Percentiles rank a stretch among this genome's conserved stretches.
phyloP scores from a whole-genome alignment of 2,329 filamentous ascomycete species.

The Fonsecaea pedrosoi region DNA sequence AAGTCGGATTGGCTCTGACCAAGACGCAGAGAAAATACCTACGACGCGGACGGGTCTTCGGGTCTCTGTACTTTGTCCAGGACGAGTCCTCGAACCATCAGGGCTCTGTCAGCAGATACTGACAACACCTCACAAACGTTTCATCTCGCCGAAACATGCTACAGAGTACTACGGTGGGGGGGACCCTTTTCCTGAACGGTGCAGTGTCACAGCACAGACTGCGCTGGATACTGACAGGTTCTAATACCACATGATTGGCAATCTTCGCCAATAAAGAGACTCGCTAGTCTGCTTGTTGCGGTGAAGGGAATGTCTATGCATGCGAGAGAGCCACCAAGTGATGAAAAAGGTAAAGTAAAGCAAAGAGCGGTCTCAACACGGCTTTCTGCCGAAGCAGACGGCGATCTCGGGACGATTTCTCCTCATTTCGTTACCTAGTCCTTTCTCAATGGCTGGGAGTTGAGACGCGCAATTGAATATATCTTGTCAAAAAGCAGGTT shows the following conservation, averaged over 20 bases:
- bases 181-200: neutral
- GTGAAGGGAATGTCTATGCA: neutral
- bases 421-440: neutral
- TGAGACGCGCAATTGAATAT: neutral
- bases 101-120: neutral
- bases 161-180: neutral
- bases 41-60: neutral
- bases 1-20: neutral
- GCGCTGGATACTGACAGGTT: neutral
- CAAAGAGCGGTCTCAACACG: neutral
- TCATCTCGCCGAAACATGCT: neutral
- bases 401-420: neutral
- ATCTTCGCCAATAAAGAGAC: neutral
- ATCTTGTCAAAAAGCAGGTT: constrained; percentile 2
- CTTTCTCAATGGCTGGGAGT: neutral
- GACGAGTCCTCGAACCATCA: neutral
- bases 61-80: neutral
- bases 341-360: neutral
- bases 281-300: neutral
- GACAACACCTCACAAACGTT: neutral
- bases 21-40: neutral
- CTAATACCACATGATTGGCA: neutral
- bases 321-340: neutral
- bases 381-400: constrained; percentile 2
- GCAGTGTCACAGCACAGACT: neutral